Evolutionary conservation across 2,329 filamentous ascomycete species (phyloP).

Genomic region (Cladosporium oxysporum): DNA sequence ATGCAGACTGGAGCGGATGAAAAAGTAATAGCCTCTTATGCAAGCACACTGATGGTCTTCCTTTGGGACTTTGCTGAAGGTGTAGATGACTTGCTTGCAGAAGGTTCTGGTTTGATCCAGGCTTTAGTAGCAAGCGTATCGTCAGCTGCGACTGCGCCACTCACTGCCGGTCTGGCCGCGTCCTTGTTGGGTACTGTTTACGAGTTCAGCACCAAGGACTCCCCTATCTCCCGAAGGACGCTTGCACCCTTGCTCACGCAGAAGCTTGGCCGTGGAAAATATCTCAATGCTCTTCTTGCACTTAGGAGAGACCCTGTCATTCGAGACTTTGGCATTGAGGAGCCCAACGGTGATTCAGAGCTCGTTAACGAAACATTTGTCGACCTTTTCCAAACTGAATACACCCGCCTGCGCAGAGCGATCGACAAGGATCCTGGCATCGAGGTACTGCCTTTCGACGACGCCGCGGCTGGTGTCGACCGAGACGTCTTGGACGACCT

Average conservation of each 20-base stretch:
- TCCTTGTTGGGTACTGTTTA: constrained; percentile 86
- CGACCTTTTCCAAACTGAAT: constrained; percentile 95
- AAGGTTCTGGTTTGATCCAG: constrained; percentile 84
- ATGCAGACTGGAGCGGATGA: constrained; percentile 70
- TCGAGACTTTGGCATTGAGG: constrained; percentile 79
- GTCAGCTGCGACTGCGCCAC: constrained; percentile 57
- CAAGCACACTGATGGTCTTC: constrained; percentile 88
- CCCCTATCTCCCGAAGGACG: constrained; percentile 78
- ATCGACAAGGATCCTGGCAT: constrained; percentile 89
- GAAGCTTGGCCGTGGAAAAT: constrained; percentile 80
- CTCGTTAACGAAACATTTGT: constrained; percentile 72
- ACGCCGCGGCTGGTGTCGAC: constrained; percentile 90
- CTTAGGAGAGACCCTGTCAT: constrained; percentile 76
- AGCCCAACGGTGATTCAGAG: constrained; percentile 27
- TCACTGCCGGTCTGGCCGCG: constrained; percentile 68
- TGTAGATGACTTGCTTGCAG: constrained; percentile 88
- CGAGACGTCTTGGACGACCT: constrained; percentile 87
- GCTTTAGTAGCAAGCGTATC: constrained; percentile 48
- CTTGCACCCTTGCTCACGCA: constrained; percentile 76
- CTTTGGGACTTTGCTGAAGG: constrained; percentile 89
- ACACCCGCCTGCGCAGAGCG: constrained; percentile 77
- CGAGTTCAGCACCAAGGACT: constrained; percentile 97
- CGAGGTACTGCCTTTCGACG: constrained; percentile 77
- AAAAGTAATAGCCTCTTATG: constrained; percentile 76
- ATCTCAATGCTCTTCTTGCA: constrained; percentile 76